Percentiles rank a stretch among this genome's conserved stretches.
These are phyloP conservation scores for Theileria equi DNA, from an alignment of 169 alveolate genomes.

Conservation along the genomic window DNA sequence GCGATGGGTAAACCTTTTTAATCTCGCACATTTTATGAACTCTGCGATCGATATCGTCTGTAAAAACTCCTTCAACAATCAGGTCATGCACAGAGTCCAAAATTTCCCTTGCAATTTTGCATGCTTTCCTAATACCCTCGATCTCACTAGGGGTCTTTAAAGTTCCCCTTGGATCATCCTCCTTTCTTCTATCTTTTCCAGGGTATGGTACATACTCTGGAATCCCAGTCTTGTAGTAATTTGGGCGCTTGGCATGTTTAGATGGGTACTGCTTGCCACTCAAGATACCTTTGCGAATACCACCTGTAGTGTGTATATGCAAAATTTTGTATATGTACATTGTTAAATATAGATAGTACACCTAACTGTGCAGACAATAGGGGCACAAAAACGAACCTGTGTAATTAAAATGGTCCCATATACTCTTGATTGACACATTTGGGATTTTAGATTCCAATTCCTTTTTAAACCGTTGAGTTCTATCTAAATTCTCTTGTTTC, in stretches of 20 bases:
- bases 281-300: slow-evolving; percentile 61
- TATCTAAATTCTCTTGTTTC: slow-evolving; percentile 1
- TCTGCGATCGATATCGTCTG: slow-evolving; percentile 67
- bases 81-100: slow-evolving; percentile 64
- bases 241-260: slow-evolving; percentile 61
- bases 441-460: slow-evolving; percentile 17
- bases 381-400: slow-evolving; percentile 20
- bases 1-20: slow-evolving; percentile 69
- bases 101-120: slow-evolving; percentile 66
- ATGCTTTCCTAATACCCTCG: slow-evolving; percentile 65
- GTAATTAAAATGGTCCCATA: slow-evolving; percentile 40
- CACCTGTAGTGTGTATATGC: slow-evolving; percentile 40
- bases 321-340: neutral
- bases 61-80: slow-evolving; percentile 67
- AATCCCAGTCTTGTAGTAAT: slow-evolving; percentile 64
- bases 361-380: neutral
- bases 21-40: slow-evolving; percentile 62
- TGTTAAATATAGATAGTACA: neutral
- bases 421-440: slow-evolving; percentile 23
- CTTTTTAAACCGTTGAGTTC: slow-evolving; percentile 17
- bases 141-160: slow-evolving; percentile 59
- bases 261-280: slow-evolving; percentile 66
- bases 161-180: slow-evolving; percentile 53
- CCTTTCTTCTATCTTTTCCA: slow-evolving; percentile 9
- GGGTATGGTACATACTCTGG: slow-evolving; percentile 67